Conservation (phyloP, 2,329 filamentous ascomycete genomes). For the Cordyceps fumosorosea region DNA sequence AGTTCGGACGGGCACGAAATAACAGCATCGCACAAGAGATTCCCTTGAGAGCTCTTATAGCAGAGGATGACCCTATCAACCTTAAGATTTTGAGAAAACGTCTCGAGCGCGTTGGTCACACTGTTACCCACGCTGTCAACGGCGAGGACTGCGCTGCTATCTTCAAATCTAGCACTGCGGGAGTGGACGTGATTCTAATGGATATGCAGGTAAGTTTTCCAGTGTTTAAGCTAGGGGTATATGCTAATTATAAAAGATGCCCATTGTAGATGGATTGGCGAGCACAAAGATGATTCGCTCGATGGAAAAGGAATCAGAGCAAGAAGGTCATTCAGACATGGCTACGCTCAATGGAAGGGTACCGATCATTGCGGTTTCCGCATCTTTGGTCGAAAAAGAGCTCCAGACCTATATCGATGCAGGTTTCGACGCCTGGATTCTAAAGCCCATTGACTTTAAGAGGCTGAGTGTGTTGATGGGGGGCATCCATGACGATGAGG, state of each 20-base stretch:
- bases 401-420: constrained; percentile 63
- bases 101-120: constrained; percentile 68
- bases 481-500: constrained; percentile 58
- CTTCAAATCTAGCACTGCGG: constrained; percentile 55
- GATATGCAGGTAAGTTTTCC: constrained; percentile 70
- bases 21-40: constrained; percentile 15
- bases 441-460: constrained; percentile 81
- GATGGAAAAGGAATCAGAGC: constrained; percentile 50
- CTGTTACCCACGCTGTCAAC: constrained; percentile 67
- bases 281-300: constrained; percentile 80
- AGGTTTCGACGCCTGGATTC: constrained; percentile 86
- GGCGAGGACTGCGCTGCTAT: constrained; percentile 75
- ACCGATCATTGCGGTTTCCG: constrained; percentile 82
- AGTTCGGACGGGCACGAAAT: constrained; percentile 1
- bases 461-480: constrained; percentile 61
- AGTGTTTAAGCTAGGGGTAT: not conserved
- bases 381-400: constrained; percentile 68
- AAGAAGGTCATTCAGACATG: constrained; percentile 48
- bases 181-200: constrained; percentile 80
- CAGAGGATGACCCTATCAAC: constrained; percentile 85
- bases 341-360: constrained; percentile 58
- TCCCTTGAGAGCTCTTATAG: constrained; percentile 57
- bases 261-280: constrained; percentile 76
- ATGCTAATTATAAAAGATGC: constrained; percentile 57
- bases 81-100: constrained; percentile 75